A percentile compares a stretch with the other conserved stretches of the same genome.
Conservation (phyloP, 192 early-diverging fungal genomes). For the Backusella mclennaniae region DNA sequence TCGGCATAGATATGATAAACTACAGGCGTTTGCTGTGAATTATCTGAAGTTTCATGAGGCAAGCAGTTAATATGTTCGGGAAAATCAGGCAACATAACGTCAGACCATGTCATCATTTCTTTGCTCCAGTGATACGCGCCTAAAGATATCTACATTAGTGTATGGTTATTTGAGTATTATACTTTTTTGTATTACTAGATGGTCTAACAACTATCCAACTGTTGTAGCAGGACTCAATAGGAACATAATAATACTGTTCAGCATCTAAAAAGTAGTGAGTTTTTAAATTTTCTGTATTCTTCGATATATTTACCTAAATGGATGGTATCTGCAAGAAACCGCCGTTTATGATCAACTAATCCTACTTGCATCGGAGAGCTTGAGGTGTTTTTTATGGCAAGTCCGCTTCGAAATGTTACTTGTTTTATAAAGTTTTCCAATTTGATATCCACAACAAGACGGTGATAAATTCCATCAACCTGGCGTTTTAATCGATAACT, state of each 20-base stretch:
- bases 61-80: slow-evolving; percentile 39
- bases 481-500: slow-evolving; percentile 64
- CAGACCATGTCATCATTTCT: slow-evolving; percentile 69
- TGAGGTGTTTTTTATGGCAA: slow-evolving; percentile 68
- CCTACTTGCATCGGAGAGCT: slow-evolving; percentile 56
- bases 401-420: slow-evolving; percentile 72
- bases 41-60: not conserved
- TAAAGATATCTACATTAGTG: not conserved
- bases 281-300: too few relatives aligned
- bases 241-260: slow-evolving; percentile 57
- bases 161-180: not conserved
- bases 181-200: slow-evolving; percentile 5
- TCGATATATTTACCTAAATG: not conserved
- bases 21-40: not conserved
- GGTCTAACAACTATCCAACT: slow-evolving; percentile 70
- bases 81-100: slow-evolving; percentile 37
- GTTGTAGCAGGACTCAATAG: slow-evolving; percentile 67
- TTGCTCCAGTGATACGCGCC: slow-evolving; percentile 67
- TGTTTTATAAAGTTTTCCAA: slow-evolving; percentile 73
- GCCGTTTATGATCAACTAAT: slow-evolving; percentile 38
- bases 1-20: slow-evolving; percentile 45
- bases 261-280: slow-evolving; percentile 15
- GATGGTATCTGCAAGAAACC: slow-evolving; percentile 29
- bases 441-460: slow-evolving; percentile 72
- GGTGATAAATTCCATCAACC: slow-evolving; percentile 61